Evolutionary conservation across 192 early-diverging fungal genomes (phyloP).

Genomic region (Geranomyces michiganensis): DNA sequence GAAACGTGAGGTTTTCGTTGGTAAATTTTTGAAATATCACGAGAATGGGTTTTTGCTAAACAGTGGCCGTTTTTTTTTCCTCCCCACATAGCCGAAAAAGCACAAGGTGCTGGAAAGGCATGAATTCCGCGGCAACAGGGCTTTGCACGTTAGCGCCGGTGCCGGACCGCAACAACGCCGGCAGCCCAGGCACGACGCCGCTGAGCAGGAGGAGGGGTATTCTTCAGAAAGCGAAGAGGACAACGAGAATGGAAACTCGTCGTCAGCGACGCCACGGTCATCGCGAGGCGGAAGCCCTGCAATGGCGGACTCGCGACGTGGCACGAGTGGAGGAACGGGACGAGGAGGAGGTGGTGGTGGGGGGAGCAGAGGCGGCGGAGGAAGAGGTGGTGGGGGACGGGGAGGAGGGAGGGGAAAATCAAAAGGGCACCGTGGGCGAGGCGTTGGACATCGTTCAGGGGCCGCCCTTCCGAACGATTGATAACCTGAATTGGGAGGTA

Average conservation of each 20-base stretch:
- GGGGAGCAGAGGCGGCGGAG: conserved; percentile 9
- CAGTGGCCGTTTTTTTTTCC: neutral
- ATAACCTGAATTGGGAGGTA: too few species aligned
- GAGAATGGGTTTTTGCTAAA: neutral
- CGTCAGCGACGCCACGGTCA: neutral
- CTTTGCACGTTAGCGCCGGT: neutral
- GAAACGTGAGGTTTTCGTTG: conserved; percentile 66
- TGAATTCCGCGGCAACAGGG: conserved; percentile 60
- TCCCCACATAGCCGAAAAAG: conserved; percentile 65
- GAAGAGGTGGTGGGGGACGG: conserved; percentile 15
- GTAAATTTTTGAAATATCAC: too few species aligned
- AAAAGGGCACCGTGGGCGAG: conserved; percentile 26
- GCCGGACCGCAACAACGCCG: neutral
- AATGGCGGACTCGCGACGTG: neutral
- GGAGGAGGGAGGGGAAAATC: conserved; percentile 10
- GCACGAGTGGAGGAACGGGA: neutral
- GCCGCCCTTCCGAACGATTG: neutral
- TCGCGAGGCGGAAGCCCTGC: neutral
- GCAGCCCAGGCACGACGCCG: neutral
- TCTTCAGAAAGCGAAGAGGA: neutral
- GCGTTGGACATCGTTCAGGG: neutral
- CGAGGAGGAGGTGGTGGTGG: conserved; percentile 28
- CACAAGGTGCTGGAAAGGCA: conserved; percentile 63
- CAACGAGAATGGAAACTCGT: conserved; percentile 8
- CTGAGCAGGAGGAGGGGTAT: too few species aligned